These are phyloP conservation scores for Immersiporthe knoxdaviesiana DNA, from an alignment of 2,329 filamentous ascomycete species.

Conservation along the genomic window DNA sequence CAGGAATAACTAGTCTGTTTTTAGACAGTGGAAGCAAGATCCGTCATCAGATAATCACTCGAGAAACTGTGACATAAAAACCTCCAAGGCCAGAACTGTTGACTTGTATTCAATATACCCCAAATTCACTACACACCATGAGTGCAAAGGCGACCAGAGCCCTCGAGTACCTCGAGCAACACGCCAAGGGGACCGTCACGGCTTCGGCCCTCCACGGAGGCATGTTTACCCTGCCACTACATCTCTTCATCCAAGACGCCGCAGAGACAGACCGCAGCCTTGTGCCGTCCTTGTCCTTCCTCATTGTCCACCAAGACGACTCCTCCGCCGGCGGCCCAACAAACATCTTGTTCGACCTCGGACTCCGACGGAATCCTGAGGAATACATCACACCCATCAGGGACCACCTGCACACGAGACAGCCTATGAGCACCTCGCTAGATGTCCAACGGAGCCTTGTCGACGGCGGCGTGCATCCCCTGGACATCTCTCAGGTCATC, in stretches of 20 bases:
- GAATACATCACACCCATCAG: conserved; percentile 49
- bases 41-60: neutral
- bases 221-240: conserved; percentile 51
- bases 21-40: no score
- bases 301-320: conserved; percentile 52
- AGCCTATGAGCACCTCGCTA: conserved; percentile 48
- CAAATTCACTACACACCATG: conserved; percentile 2
- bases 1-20: neutral
- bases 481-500: conserved; percentile 41
- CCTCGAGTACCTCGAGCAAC: conserved; percentile 14
- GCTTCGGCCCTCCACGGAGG: conserved; percentile 45
- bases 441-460: conserved; percentile 47
- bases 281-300: conserved; percentile 57
- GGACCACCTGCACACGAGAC: conserved; percentile 48
- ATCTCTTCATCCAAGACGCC: conserved; percentile 49
- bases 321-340: conserved; percentile 36
- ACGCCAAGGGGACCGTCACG: conserved; percentile 33
- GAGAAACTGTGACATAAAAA: no score
- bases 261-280: conserved; percentile 47
- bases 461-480: conserved; percentile 27
- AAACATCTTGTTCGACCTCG: conserved; percentile 56
- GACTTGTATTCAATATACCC: no score
- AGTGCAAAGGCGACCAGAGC: conserved; percentile 10
- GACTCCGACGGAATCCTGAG: conserved; percentile 49
- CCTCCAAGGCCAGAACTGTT: neutral